Evolutionary conservation across 345 rosid species (phyloP).

Genomic region (Excoecaria agallocha): DNA sequence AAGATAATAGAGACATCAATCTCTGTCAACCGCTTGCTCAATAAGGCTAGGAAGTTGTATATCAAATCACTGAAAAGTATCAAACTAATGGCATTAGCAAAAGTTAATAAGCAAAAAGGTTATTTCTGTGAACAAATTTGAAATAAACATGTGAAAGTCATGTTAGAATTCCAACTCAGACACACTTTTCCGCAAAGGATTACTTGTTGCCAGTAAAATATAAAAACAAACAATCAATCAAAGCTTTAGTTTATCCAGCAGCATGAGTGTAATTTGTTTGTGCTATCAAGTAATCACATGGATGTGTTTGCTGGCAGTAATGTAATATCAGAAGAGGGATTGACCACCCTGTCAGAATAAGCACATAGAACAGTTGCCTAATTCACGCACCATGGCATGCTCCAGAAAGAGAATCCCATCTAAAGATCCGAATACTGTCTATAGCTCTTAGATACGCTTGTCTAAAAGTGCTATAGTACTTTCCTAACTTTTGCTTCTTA

Average conservation of each 20-base stretch:
- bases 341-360: neutral
- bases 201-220: neutral
- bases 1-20: slow-evolving; percentile 73
- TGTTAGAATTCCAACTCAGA: neutral
- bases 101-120: neutral
- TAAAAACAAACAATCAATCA: neutral
- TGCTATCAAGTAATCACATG: neutral
- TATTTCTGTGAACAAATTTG: neutral
- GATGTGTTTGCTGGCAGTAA: neutral
- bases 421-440: neutral
- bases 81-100: neutral
- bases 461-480: neutral
- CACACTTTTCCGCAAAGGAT: neutral
- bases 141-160: neutral
- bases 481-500: neutral
- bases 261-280: neutral
- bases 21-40: slow-evolving; percentile 72
- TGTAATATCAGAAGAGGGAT: neutral
- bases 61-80: slow-evolving; percentile 69
- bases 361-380: neutral
- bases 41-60: slow-evolving; percentile 66
- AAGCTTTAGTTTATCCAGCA: neutral
- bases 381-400: neutral
- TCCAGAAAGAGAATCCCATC: neutral
- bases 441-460: neutral